A percentile compares a stretch with the other conserved stretches of the same genome.
Conservation (phyloP, 805 yeast species). For the Kodamaea nitidulidarum region DNA sequence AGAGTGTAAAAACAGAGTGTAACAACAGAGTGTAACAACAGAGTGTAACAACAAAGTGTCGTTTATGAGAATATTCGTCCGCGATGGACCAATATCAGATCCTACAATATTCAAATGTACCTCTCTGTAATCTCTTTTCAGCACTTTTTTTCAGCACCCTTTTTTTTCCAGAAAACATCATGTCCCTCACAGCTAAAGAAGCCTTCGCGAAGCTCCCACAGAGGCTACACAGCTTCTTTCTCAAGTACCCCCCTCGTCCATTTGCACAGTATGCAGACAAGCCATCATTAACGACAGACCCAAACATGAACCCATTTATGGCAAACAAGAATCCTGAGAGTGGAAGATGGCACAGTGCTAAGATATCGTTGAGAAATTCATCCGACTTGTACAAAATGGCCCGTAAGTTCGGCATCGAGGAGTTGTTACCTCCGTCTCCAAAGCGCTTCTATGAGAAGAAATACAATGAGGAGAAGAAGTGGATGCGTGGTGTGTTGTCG, state of each 20-base stretch:
- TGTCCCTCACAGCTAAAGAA: conserved; percentile 33
- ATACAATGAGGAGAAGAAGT: conserved; percentile 54
- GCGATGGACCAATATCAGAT: background rate
- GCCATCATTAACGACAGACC: conserved; percentile 63
- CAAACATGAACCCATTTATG: conserved; percentile 79
- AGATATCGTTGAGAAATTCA: conserved; percentile 75
- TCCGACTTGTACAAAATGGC: conserved; percentile 83
- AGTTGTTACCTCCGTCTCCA: conserved; percentile 65
- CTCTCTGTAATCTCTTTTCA: background rate
- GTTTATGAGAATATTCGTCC: too few relatives aligned
- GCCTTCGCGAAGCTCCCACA: conserved; percentile 64
- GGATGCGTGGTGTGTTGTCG: conserved; percentile 69
- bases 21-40: too few relatives aligned
- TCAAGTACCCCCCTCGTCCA: conserved; percentile 83
- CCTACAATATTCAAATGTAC: background rate
- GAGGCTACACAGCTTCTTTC: conserved; percentile 68
- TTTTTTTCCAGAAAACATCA: conserved; percentile 7
- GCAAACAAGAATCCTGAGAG: conserved; percentile 83
- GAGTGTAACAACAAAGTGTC: too few relatives aligned
- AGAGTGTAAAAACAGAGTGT: too few relatives aligned
- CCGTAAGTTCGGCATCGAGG: conserved; percentile 71
- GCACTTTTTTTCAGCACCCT: background rate
- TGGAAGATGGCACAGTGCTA: conserved; percentile 70
- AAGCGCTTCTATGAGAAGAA: conserved; percentile 78
- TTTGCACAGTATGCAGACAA: conserved; percentile 58